These are phyloP conservation scores for Graphilbum ipis-grandicollis DNA, from an alignment of 2,329 filamentous ascomycete species.

Conservation along the genomic window DNA sequence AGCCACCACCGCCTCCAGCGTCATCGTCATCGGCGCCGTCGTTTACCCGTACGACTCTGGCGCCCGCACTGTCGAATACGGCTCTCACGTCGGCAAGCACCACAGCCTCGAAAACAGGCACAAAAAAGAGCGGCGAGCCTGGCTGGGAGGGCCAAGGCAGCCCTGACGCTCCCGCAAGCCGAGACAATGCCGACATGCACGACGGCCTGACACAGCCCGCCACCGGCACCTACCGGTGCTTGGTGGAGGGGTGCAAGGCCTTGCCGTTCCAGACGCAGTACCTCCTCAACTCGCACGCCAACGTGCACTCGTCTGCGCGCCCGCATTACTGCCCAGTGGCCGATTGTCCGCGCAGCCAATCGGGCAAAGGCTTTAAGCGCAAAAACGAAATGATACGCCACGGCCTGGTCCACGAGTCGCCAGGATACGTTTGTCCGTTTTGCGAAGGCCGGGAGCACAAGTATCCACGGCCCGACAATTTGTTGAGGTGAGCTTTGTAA, in stretches of 20 bases:
- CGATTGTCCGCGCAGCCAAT: constrained; percentile 43
- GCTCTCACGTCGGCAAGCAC: too few species aligned
- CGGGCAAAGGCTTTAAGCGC: constrained; percentile 52
- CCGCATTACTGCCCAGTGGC: constrained; percentile 49
- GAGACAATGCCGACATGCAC: not conserved
- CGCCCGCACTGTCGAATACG: too few species aligned
- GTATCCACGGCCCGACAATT: constrained; percentile 87
- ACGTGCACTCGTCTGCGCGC: constrained; percentile 48
- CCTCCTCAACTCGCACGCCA: constrained; percentile 63
- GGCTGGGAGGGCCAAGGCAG: not conserved
- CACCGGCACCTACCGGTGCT: constrained; percentile 39
- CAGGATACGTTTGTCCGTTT: constrained; percentile 91
- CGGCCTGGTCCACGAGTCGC: constrained; percentile 82
- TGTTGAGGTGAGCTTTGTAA: constrained; percentile 54
- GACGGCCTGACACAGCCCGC: constrained; percentile 35
- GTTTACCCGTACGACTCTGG: too few species aligned
- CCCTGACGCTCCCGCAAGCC: not conserved
- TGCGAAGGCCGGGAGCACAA: constrained; percentile 87
- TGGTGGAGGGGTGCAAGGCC: constrained; percentile 46
- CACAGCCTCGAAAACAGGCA: too few species aligned
- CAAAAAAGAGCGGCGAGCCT: not conserved
- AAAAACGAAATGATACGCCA: constrained; percentile 61
- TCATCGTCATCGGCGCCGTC: too few species aligned
- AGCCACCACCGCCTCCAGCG: too few species aligned
- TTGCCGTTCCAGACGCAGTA: constrained; percentile 61